phyloP scores from a whole-genome alignment of 2,329 filamentous ascomycete species.

The Exophiala oligosperma region DNA sequence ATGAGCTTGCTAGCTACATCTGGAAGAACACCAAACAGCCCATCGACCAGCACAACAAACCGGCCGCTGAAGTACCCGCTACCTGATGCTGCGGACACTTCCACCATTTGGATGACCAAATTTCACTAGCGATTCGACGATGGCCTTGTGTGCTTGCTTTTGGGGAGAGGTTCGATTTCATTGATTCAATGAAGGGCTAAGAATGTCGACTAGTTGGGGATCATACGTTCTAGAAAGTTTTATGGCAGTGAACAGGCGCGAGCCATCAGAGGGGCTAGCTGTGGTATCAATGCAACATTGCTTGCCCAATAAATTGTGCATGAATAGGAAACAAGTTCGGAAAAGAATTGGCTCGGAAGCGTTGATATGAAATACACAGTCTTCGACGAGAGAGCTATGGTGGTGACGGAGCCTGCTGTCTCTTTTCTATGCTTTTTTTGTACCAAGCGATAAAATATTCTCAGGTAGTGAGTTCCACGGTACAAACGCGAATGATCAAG shows the following conservation, averaged over 20 bases:
- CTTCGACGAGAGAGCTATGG: constrained; percentile 6
- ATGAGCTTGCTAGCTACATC: constrained; percentile 27
- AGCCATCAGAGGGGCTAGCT: background rate
- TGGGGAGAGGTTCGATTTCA: no score
- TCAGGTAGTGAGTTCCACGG: background rate
- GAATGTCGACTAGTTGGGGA: background rate
- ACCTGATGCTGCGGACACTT: constrained; percentile 1
- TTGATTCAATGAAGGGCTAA: background rate
- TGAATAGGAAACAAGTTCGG: background rate
- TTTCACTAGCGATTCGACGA: background rate
- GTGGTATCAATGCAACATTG: background rate
- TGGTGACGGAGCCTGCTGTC: background rate
- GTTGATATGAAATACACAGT: constrained; percentile 9
- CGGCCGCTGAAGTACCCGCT: constrained; percentile 9
- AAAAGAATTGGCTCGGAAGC: constrained; percentile 10
- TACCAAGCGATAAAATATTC: background rate
- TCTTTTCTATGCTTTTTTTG: background rate
- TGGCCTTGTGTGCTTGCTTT: background rate
- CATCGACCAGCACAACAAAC: constrained; percentile 20
- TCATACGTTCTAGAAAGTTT: background rate
- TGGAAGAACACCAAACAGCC: constrained; percentile 24
- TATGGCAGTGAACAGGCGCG: background rate
- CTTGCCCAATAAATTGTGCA: background rate
- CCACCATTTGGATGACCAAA: background rate
- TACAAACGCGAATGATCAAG: no score